phyloP scores from a whole-genome alignment of 2,329 filamentous ascomycete species.

The Colletotrichum spinosum region DNA sequence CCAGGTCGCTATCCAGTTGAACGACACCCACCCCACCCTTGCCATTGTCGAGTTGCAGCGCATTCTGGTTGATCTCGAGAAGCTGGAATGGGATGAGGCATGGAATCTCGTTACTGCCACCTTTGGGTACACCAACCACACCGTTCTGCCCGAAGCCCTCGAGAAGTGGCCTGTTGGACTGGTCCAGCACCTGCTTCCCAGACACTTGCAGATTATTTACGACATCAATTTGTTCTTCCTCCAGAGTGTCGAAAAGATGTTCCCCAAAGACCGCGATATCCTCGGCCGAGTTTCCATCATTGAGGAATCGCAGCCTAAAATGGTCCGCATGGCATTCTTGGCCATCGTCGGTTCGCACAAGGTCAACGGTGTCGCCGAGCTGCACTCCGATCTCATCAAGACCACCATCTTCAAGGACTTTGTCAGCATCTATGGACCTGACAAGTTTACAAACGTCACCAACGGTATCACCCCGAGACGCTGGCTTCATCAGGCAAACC shows the following conservation, averaged over 20 bases:
- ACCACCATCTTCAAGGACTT: conserved; percentile 99
- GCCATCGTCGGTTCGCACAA: conserved; percentile 98
- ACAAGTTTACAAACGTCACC: conserved; percentile 99
- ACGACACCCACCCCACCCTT: conserved; percentile 96
- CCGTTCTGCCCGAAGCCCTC: conserved; percentile 93
- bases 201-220: conserved; percentile 97
- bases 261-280: conserved; percentile 90
- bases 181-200: conserved; percentile 90
- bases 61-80: conserved; percentile 89
- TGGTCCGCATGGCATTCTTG: conserved; percentile 96
- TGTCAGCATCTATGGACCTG: conserved; percentile 90
- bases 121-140: conserved; percentile 99
- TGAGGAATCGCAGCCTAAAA: conserved; percentile 95
- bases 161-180: conserved; percentile 99
- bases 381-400: conserved; percentile 98
- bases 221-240: conserved; percentile 97
- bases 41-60: conserved; percentile 96
- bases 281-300: conserved; percentile 93
- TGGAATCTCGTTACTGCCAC: conserved; percentile 84
- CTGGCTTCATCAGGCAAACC: conserved; percentile 98
- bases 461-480: conserved; percentile 96
- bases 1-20: conserved; percentile 96
- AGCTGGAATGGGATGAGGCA: conserved; percentile 91
- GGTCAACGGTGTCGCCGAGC: conserved; percentile 97
- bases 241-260: conserved; percentile 88